Percentiles rank a stretch among this genome's conserved stretches.
Evolutionary conservation across 1,139 yeast species (phyloP).

Genomic region (Torulaspora globosa): DNA sequence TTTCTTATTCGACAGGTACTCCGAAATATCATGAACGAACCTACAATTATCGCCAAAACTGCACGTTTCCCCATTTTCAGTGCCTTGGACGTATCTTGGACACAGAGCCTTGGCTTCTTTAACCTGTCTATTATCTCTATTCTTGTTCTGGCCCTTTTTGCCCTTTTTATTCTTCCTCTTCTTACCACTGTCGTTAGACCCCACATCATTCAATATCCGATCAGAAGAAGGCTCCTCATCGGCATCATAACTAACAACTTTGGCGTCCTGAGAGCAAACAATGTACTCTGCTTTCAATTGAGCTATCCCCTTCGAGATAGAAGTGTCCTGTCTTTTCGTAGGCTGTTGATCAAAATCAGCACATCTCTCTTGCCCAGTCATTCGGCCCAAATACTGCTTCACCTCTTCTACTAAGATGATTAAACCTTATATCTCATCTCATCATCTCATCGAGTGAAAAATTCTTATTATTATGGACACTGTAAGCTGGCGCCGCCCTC

Average conservation of each 20-base stretch:
- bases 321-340: constrained; percentile 17
- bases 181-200: constrained; percentile 32
- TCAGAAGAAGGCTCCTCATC: constrained; percentile 48
- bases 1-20: constrained; percentile 62
- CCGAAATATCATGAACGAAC: constrained; percentile 67
- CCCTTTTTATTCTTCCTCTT: constrained; percentile 43
- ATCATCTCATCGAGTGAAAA: constrained; percentile 3
- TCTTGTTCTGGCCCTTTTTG: constrained; percentile 85
- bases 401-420: not conserved
- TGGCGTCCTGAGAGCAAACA: constrained; percentile 31
- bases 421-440: not conserved
- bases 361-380: constrained; percentile 13
- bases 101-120: constrained; percentile 68
- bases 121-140: constrained; percentile 69
- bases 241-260: constrained; percentile 26
- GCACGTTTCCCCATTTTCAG: constrained; percentile 54
- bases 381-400: not conserved
- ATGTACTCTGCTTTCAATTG: constrained; percentile 61
- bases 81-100: constrained; percentile 46
- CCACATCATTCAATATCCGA: constrained; percentile 29
- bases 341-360: constrained; percentile 5
- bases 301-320: constrained; percentile 51
- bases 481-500: not conserved
- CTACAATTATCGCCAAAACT: constrained; percentile 72
- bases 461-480: not conserved